Evolutionary conservation across 345 rosid species (phyloP).

Genomic region (Salix dunnii): DNA sequence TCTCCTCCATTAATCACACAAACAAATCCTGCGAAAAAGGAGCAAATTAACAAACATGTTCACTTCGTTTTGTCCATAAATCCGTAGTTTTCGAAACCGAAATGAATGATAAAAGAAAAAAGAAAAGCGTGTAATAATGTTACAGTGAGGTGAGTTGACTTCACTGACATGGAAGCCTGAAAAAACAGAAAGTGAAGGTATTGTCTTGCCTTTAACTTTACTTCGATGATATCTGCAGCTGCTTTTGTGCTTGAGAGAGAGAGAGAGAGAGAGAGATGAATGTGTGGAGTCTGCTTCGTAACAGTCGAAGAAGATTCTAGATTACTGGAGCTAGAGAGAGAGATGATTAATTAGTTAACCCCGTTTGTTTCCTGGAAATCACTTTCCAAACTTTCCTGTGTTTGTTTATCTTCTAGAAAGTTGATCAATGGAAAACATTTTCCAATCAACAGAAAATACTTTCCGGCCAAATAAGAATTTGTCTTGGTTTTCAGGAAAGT

Average conservation of each 20-base stretch:
- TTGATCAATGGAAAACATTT: too few species aligned
- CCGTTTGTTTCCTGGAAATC: too few species aligned
- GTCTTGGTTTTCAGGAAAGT: too few species aligned
- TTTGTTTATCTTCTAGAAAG: too few species aligned
- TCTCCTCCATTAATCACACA: slow-evolving; percentile 44
- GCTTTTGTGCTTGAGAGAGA: not conserved
- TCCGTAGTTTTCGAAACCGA: not conserved
- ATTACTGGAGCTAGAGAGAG: not conserved
- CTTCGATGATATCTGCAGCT: not conserved
- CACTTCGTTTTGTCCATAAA: not conserved
- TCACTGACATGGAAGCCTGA: not conserved
- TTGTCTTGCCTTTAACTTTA: not conserved
- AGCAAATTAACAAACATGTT: not conserved
- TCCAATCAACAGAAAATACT: too few species aligned
- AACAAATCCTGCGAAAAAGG: not conserved
- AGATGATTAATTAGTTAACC: not conserved
- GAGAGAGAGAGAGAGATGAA: not conserved
- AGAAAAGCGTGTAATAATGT: not conserved
- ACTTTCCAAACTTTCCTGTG: too few species aligned
- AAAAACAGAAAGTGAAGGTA: not conserved
- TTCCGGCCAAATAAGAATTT: too few species aligned
- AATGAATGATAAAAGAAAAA: not conserved
- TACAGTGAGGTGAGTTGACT: not conserved
- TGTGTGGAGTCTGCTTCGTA: not conserved
- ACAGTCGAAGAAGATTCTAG: slow-evolving; percentile 36